Conservation (phyloP, 345 rosid genomes). For the Pelargonium nanum region DNA sequence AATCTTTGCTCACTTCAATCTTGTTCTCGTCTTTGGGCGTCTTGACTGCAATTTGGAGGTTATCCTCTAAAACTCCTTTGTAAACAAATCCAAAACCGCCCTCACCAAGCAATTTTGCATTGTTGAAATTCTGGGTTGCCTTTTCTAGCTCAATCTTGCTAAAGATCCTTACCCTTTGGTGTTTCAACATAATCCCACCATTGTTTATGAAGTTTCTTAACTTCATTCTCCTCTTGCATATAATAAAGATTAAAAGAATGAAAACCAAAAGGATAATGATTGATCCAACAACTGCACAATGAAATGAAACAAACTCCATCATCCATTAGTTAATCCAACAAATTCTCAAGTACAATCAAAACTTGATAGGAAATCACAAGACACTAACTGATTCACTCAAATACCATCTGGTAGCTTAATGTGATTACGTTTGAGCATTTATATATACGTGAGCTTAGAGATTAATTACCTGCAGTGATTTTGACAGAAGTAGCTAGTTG, state of each 20-base stretch:
- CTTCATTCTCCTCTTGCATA: conserved; percentile 6
- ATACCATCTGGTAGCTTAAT: no score
- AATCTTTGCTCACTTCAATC: background rate
- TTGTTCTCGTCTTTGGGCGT: background rate
- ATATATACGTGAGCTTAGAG: no score
- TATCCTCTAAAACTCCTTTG: conserved; percentile 13
- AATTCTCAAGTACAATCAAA: no score
- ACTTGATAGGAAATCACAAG: no score
- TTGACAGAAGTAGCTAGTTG: background rate
- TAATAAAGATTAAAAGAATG: background rate
- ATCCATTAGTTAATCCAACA: no score
- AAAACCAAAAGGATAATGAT: background rate
- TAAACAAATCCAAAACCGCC: conserved; percentile 26
- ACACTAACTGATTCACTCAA: no score
- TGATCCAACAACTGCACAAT: conserved; percentile 12
- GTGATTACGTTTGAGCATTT: no score
- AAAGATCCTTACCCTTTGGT: conserved; percentile 22
- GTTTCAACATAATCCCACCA: conserved; percentile 19
- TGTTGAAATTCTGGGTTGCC: conserved; percentile 19
- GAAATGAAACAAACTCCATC: no score
- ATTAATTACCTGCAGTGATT: background rate
- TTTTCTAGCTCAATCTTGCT: conserved; percentile 15
- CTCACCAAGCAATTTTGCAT: conserved; percentile 9
- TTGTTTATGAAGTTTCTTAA: conserved; percentile 14
- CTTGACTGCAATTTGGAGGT: conserved; percentile 5